Percentiles rank a stretch among this genome's conserved stretches.
These are phyloP conservation scores for Alnus glutinosa DNA, from an alignment of 306 rosid species.

Conservation along the genomic window DNA sequence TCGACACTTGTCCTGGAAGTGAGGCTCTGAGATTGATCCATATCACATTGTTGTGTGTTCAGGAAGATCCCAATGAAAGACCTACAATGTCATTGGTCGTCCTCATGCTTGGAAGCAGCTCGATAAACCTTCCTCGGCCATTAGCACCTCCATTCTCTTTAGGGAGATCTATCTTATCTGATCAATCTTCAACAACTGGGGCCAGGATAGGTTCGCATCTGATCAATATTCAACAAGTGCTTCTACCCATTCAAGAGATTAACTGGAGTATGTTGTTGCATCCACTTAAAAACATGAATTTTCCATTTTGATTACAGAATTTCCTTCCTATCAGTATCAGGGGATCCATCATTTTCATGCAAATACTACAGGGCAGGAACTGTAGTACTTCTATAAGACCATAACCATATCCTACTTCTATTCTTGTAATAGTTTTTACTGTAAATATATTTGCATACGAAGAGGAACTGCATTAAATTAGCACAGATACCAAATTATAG, in stretches of 20 bases:
- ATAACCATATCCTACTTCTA: neutral
- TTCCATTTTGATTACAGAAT: neutral
- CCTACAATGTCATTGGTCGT: slow-evolving; percentile 21
- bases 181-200: neutral
- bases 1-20: neutral
- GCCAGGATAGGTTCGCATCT: neutral
- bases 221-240: neutral
- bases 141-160: slow-evolving; percentile 17
- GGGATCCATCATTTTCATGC: neutral
- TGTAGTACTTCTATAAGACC: neutral
- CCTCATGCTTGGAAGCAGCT: slow-evolving; percentile 23
- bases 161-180: neutral
- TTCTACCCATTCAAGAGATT: neutral
- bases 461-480: neutral
- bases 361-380: neutral
- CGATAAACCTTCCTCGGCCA: slow-evolving; percentile 17
- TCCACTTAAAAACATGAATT: neutral
- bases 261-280: neutral
- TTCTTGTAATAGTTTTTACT: neutral
- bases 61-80: slow-evolving; percentile 15
- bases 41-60: slow-evolving; percentile 28
- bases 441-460: neutral
- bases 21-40: slow-evolving; percentile 34
- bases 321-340: neutral
- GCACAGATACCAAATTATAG: no score